Evolutionary conservation across 306 rosid genomes (phyloP).

Genomic region (Ormosia emarginata): DNA sequence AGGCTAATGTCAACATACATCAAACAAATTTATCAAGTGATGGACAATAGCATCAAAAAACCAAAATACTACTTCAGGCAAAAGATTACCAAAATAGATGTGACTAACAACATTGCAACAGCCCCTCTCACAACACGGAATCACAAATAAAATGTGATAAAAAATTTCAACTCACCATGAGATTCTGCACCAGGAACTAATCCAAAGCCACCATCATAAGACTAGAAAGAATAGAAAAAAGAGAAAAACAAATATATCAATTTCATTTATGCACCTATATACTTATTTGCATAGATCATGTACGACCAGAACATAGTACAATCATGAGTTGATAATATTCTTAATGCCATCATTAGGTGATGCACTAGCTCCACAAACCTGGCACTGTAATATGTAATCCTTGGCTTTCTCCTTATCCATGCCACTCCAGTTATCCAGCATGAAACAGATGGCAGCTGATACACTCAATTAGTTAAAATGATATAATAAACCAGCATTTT

Average conservation of each 20-base stretch:
- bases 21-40: slow-evolving; percentile 5
- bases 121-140: not conserved
- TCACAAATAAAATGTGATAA: not conserved
- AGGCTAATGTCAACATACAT: not conserved
- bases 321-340: not conserved
- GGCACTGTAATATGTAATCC: slow-evolving; percentile 75
- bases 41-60: not conserved
- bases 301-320: not conserved
- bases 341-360: not conserved
- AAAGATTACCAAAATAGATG: not conserved
- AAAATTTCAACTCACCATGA: slow-evolving; percentile 72
- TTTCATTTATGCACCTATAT: not conserved
- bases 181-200: slow-evolving; percentile 92
- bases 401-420: slow-evolving; percentile 89
- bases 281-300: not conserved
- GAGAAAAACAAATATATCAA: slow-evolving; percentile 16
- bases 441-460: slow-evolving; percentile 77
- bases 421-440: slow-evolving; percentile 92
- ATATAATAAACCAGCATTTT: slow-evolving; percentile 12
- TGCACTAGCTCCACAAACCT: slow-evolving; percentile 54
- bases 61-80: not conserved
- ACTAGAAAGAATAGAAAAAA: slow-evolving; percentile 38
- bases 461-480: slow-evolving; percentile 29
- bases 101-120: slow-evolving; percentile 1
- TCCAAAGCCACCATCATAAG: slow-evolving; percentile 98